Conservation (phyloP, 306 rosid genomes). For the Dryas drummondii region DNA sequence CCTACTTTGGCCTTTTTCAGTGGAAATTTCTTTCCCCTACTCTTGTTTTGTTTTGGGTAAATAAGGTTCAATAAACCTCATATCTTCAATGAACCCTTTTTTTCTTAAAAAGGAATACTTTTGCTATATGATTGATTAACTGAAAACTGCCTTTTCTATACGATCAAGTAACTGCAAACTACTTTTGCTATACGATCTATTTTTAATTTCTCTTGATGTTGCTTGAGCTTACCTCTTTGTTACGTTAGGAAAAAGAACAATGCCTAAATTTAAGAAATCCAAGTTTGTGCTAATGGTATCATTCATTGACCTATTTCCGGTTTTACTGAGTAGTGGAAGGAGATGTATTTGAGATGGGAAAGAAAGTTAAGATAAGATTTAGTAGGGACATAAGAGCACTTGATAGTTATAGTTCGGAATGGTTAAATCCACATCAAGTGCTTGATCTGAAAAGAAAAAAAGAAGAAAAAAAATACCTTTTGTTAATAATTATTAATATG, state of each 20-base stretch:
- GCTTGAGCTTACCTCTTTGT: background rate
- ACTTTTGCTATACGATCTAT: background rate
- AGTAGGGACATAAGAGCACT: background rate
- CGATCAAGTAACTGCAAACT: background rate
- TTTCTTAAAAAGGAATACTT: background rate
- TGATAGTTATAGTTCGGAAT: background rate
- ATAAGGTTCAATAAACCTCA: background rate
- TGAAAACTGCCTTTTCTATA: no score
- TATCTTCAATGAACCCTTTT: background rate
- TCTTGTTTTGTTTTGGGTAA: background rate
- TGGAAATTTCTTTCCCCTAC: background rate
- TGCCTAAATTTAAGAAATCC: background rate
- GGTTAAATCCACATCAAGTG: background rate
- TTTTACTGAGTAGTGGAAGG: background rate
- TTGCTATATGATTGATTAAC: background rate
- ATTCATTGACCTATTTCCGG: background rate
- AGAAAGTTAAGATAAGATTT: background rate
- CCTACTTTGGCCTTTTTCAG: background rate
- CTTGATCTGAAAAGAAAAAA: background rate
- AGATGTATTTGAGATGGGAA: background rate
- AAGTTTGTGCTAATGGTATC: background rate
- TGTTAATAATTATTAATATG: background rate
- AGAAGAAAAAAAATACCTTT: no score
- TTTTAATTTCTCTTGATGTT: background rate
- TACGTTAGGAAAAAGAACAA: background rate